These are phyloP conservation scores for Phylloporus rhodoxanthus DNA, from an alignment of 768 basidiomycete species.

Conservation along the genomic window DNA sequence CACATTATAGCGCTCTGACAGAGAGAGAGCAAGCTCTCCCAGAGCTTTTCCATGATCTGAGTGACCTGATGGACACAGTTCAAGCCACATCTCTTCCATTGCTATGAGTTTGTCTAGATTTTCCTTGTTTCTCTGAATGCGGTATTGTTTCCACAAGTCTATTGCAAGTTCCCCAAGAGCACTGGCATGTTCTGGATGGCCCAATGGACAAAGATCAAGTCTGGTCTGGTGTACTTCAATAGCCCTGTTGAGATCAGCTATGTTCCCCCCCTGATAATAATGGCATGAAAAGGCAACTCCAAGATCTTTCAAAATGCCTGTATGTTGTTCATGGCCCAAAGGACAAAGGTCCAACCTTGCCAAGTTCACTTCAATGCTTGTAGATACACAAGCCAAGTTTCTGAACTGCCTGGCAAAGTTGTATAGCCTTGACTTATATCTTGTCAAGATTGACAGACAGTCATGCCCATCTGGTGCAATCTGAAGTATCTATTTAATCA, in stretches of 20 bases:
- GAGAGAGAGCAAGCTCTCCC: too few species aligned
- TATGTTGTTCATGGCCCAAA: background rate
- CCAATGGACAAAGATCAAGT: too few species aligned
- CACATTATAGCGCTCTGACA: too few species aligned
- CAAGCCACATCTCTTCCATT: background rate
- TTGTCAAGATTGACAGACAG: background rate
- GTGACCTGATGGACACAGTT: background rate
- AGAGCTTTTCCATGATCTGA: background rate
- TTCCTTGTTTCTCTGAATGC: too few species aligned
- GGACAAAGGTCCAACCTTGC: too few species aligned
- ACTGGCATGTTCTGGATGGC: background rate
- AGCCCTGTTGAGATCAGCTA: too few species aligned
- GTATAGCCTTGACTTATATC: background rate
- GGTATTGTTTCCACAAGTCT: background rate
- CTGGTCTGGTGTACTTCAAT: too few species aligned
- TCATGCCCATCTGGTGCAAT: background rate
- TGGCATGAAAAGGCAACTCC: background rate
- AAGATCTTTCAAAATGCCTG: background rate
- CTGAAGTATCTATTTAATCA: background rate
- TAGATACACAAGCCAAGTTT: background rate
- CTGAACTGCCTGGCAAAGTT: background rate
- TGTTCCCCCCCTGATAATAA: background rate
- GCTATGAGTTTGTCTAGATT: background rate
- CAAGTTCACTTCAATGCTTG: background rate
- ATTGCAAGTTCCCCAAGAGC: background rate